Base-by-base conservation (phyloP, 1,284 basidiomycete genomes). In the Bjerkandera adusta region DNA sequence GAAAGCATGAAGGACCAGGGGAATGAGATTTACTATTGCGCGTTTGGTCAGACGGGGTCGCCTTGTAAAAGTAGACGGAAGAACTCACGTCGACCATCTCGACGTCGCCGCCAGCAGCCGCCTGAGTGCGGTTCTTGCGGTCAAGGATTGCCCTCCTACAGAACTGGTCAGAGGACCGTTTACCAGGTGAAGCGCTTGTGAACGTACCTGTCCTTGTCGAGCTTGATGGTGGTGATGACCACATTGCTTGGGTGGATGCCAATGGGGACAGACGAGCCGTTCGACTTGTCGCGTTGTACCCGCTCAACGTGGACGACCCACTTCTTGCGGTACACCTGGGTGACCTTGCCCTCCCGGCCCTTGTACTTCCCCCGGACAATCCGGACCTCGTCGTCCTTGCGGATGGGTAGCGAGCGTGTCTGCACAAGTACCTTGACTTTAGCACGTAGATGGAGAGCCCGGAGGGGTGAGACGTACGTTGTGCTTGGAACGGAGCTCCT, bases 261-360 rank as follows among this genome's bases (percentile, higher is more conserved):
- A 63, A 98, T 93, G 63, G 91, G 89, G 50, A 88, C 84, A 50
- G 94, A 89, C 54, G 94, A 89, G 59, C 97, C 97, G 69, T 97
- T 97, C 59, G 92, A 92, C 78, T 99, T 99, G 79, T 99, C 97
- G 58, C 95, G 85, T 64, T 90, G 87, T 53, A 99, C 94, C 68
- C 95, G 92, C 73, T 99, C 97, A 66, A 99, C 90, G 76, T 98
- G 89, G 71, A 99, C 90, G 50, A 98, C 92, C 91, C 92, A 98
- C 75, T 97, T 97, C 89, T 98, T 97, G 69, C 96, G 90, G 85
- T 97, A 97, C 55, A 98, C 95, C 73, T 94, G 92, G 54, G 89
- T 91, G 58, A 95, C 84, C 76, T 97, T 96, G 67, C 97, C 97
- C 80, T 99, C 97, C 70, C 94, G 85, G 56, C 96, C 94, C 80